phyloP scores from a whole-genome alignment of 805 yeast genomes.

The Torulaspora delbrueckii region DNA sequence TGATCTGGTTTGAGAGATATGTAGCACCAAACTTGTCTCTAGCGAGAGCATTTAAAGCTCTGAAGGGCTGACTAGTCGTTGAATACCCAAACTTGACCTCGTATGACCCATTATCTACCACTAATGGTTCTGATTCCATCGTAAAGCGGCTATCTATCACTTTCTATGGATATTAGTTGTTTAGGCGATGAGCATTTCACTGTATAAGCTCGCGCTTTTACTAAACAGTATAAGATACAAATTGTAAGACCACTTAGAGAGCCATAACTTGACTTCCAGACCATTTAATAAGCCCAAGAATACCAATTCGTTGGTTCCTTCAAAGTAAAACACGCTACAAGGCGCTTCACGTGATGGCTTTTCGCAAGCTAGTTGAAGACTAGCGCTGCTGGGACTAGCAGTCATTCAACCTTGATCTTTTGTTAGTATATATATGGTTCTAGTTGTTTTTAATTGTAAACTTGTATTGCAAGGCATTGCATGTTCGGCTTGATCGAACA shows the following conservation, averaged over 20 bases:
- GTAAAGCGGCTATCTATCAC: background rate
- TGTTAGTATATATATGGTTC: too few species aligned
- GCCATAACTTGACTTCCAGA: background rate
- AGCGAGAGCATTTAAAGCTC: conserved; percentile 64
- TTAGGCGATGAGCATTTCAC: conserved; percentile 1
- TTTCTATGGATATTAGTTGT: background rate
- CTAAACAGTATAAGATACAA: background rate
- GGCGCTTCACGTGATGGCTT: background rate
- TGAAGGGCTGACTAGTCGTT: conserved; percentile 39
- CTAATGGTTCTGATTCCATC: conserved; percentile 37
- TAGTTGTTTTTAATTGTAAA: too few species aligned
- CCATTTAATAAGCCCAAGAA: background rate
- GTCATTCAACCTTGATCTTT: too few species aligned
- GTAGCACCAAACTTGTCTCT: conserved; percentile 70
- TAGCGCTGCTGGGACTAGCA: background rate
- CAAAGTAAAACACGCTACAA: background rate
- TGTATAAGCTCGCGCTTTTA: background rate
- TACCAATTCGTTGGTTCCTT: background rate
- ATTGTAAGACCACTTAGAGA: background rate
- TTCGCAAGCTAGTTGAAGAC: background rate
- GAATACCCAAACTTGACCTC: conserved; percentile 63
- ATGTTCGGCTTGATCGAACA: background rate
- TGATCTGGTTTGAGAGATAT: conserved; percentile 66
- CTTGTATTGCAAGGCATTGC: background rate
- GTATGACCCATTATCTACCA: conserved; percentile 89